A percentile compares a stretch with the other conserved stretches of the same genome.
phyloP scores from a whole-genome alignment of 148 eudicot species.

The Limonium bicolor region DNA sequence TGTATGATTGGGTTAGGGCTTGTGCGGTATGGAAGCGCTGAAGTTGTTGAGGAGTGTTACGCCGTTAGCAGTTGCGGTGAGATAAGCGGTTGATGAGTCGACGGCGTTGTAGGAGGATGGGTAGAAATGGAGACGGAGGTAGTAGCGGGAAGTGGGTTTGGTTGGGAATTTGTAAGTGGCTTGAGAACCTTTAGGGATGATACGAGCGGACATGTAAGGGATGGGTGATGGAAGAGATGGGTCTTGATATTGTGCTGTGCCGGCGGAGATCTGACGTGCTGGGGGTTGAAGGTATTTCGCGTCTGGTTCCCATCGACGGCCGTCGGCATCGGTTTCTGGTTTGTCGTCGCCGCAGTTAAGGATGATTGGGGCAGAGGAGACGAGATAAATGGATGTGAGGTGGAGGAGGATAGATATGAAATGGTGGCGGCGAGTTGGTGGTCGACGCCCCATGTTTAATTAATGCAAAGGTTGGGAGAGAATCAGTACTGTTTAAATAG shows the following conservation, averaged over 20 bases:
- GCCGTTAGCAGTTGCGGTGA: constrained; percentile 28
- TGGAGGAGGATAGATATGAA: too few species aligned
- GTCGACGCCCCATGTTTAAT: too few species aligned
- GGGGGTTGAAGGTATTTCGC: constrained; percentile 22
- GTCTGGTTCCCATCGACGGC: constrained; percentile 57
- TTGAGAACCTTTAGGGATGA: constrained; percentile 26
- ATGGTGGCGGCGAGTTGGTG: too few species aligned
- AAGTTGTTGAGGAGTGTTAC: constrained; percentile 60
- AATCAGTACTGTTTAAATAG: too few species aligned
- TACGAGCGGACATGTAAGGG: constrained; percentile 67
- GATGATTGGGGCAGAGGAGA: constrained; percentile 1
- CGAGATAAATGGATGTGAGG: too few species aligned
- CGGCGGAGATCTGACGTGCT: constrained; percentile 8
- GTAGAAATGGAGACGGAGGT: constrained; percentile 58
- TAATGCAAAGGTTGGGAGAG: too few species aligned
- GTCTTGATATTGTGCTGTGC: constrained; percentile 45
- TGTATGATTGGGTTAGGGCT: constrained; percentile 59
- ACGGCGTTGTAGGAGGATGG: constrained; percentile 39
- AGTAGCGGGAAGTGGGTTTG: constrained; percentile 19
- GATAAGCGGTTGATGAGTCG: constrained; percentile 31
- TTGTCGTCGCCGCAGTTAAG: constrained; percentile 31
- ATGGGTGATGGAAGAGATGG: constrained; percentile 52
- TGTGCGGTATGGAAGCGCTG: constrained; percentile 51
- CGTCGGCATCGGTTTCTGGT: constrained; percentile 35
- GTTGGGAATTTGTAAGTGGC: constrained; percentile 33